Base-by-base conservation (phyloP, 2,329 filamentous ascomycete species). In the Ambrosiella cleistominuta region DNA sequence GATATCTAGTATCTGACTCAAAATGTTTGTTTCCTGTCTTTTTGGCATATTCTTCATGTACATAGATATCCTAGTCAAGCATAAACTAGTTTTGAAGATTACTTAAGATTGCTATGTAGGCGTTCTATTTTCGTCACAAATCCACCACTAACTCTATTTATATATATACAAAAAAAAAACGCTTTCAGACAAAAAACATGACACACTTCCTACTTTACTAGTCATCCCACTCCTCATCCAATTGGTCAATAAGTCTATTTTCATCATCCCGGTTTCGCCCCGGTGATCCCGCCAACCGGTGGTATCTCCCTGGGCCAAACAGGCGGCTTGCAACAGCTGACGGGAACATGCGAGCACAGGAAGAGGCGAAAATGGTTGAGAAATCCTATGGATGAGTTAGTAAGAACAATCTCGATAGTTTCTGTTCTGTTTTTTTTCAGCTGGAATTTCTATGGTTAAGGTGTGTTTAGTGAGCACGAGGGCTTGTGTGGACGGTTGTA, bases 171-270 rank as follows among this genome's bases (percentile, higher is more conserved):
- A 8, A 47, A 7, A 7, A 47, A 47, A 17, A 3, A 2, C 11
- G 2, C 19, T n/a, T 17, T 47, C n/a, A n/a, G 19, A 8, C 12
- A 47, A 47, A 13, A 47, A n/a, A n/a, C 44, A 8, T 1, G 7
- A 47, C 2, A n/a, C 44, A 8, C 19, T 2, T 13, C n/a, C 12
- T 17, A 17, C 11, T 47, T 7, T 17, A 19, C 11, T 47, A 83
- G 62, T 95, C 90, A 64, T 96, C 90, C 91, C 91, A 97, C 68
- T 96, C 90, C 69, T 97, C 91, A 66, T 97, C 93, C 61, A 96
- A 75, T 70, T 96, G 88, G 69, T 97, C 91, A 68, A 98, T 97
- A 64, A 97, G 72, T 62, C 89, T 75, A 69, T 97, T 96, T 71
- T 97, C 93, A 58, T 89, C 90, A 60, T 96, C 91, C 58, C 75